Base-by-base conservation (phyloP, 805 yeast species). In the Ogataea allantospora region DNA sequence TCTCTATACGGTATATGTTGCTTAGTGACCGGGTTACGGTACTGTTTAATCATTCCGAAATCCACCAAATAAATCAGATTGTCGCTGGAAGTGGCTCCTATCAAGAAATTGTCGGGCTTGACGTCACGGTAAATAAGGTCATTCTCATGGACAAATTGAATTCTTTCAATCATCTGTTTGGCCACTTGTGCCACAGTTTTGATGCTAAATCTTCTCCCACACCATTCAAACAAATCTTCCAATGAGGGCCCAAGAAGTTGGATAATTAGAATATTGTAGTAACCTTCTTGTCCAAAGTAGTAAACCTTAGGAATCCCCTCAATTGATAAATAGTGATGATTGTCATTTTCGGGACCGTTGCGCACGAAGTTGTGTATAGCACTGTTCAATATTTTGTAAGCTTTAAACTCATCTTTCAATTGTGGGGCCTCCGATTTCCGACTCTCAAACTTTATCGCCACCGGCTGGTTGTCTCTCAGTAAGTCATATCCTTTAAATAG, bases 11-110 rank as follows among this genome's bases (percentile, higher is more conserved):
- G 93, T 41, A 84, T 84, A 62, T 84, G 95, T 48, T 77, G 83
- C 53, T 82, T 82, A 0, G 91, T 79, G 51, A 78, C 71, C 21
- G 91, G 89, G 54, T 85, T 89, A 53, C 93, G 67, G 57, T 78
- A 84, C 55, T 84, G 89, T 57, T 84, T 84, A 12, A 89, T 89
- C 95, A 84, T 84, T 43, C 95, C 95, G 54, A 80, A 85, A 63
- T 84, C 95, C 38, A 84, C 87, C 55, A 84, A 63, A 50, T 81
- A 85, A 27, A 84, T 81, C 33, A 75, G 62, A 57, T 84, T 83
- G 44, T 60, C 65, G 26, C 45, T 48, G 12, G 55, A 40, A 42
- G 77, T 81, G 48, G 82, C 80, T 1, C 88, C 87, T 54, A 84
- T 78, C 47, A 84, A 70, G 46, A 84, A 84, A 60, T 84, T 84